phyloP scores from a whole-genome alignment of 768 basidiomycete genomes.

The Russula sp. region DNA sequence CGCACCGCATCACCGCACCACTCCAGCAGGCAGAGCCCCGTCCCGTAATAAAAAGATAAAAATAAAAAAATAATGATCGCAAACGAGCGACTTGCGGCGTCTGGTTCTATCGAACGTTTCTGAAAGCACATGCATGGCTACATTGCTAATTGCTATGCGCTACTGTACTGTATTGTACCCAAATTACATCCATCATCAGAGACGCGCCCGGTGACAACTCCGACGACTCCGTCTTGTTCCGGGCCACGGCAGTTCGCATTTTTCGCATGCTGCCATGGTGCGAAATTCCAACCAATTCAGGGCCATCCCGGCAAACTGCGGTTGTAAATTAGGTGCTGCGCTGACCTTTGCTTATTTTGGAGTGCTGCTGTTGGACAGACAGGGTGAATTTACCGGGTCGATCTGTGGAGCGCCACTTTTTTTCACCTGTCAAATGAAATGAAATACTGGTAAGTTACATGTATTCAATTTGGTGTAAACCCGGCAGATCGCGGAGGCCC shows the following conservation, averaged over 20 bases:
- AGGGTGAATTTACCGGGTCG: background rate
- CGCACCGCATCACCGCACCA: constrained; percentile 10
- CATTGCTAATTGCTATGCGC: no score
- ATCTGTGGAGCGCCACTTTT: background rate
- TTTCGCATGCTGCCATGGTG: no score
- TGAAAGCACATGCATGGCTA: background rate
- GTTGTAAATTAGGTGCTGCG: no score
- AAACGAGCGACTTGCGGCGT: background rate
- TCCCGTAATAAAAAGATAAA: background rate
- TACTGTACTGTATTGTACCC: no score
- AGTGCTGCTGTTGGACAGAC: background rate
- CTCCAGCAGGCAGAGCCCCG: background rate
- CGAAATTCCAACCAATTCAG: no score
- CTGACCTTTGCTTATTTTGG: no score
- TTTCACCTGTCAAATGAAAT: background rate
- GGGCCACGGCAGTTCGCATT: no score
- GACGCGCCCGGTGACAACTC: no score
- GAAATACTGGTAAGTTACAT: no score
- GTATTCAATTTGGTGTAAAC: background rate
- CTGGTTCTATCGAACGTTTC: background rate
- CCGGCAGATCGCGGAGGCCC: background rate
- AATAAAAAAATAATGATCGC: background rate
- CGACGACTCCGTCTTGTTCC: no score
- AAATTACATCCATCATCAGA: no score
- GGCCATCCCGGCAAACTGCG: no score